Percentiles rank a stretch among this genome's conserved stretches.
These are phyloP conservation scores for Candida ponderosae DNA, from an alignment of 805 yeast genomes.

Conservation along the genomic window DNA sequence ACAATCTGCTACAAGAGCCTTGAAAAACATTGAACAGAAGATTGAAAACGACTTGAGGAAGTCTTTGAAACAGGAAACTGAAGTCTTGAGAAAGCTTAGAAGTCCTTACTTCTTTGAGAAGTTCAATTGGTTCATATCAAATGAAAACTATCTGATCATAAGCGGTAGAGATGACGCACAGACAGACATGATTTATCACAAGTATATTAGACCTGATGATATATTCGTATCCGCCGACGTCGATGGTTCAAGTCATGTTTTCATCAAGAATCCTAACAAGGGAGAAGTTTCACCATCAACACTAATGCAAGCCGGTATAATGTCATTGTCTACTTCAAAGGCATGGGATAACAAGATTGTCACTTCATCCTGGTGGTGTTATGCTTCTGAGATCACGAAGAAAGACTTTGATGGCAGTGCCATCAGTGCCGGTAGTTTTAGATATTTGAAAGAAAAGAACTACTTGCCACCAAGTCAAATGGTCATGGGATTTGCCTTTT, in stretches of 20 bases:
- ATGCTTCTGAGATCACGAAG: constrained; percentile 61
- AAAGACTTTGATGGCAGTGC: constrained; percentile 54
- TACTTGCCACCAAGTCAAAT: constrained; percentile 73
- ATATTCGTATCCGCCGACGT: constrained; percentile 65
- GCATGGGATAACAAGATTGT: constrained; percentile 89
- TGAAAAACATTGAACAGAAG: constrained; percentile 74
- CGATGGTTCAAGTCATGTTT: constrained; percentile 66
- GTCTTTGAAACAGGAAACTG: constrained; percentile 49
- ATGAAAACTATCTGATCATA: constrained; percentile 79
- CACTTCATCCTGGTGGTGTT: constrained; percentile 81
- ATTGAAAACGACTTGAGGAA: constrained; percentile 65
- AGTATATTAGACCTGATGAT: constrained; percentile 71
- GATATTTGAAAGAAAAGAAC: constrained; percentile 43
- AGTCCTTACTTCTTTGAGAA: constrained; percentile 89
- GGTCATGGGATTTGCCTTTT: constrained; percentile 82
- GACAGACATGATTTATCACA: constrained; percentile 69
- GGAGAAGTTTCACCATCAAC: constrained; percentile 82
- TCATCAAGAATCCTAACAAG: constrained; percentile 71
- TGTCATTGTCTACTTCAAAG: constrained; percentile 69
- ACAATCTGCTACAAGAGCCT: constrained; percentile 66
- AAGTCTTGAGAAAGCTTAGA: constrained; percentile 49
- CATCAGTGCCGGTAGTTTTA: constrained; percentile 55
- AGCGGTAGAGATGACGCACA: constrained; percentile 83
- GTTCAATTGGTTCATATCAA: constrained; percentile 88
- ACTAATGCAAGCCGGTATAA: constrained; percentile 81